Evolutionary conservation across 768 basidiomycete genomes (phyloP).

Genomic region (Royoungia palumana): DNA sequence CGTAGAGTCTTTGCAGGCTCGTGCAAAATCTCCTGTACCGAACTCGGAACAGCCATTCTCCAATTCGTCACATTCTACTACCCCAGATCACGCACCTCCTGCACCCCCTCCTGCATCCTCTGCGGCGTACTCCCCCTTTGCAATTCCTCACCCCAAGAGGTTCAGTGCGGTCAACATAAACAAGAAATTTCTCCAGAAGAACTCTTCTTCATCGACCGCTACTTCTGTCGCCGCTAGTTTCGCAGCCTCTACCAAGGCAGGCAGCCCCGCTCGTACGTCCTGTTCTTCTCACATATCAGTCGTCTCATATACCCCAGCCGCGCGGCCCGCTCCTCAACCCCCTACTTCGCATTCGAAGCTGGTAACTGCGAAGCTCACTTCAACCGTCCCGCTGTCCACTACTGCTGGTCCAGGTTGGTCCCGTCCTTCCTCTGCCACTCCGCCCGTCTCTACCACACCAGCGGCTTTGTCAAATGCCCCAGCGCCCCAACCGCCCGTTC

Average conservation of each 20-base stretch:
- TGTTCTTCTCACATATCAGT: background rate
- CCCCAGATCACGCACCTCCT: conserved; percentile 15
- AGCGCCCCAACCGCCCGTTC: conserved; percentile 44
- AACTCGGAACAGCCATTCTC: background rate
- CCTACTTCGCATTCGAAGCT: conserved; percentile 70
- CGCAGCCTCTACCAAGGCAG: conserved; percentile 43
- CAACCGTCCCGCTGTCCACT: conserved; percentile 53
- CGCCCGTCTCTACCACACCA: conserved; percentile 53
- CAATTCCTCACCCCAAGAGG: conserved; percentile 66
- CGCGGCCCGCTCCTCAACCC: conserved; percentile 54
- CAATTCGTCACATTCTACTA: background rate
- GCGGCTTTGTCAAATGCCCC: conserved; percentile 42
- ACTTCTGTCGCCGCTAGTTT: conserved; percentile 43
- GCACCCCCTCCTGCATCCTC: background rate
- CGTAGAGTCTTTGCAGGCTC: conserved; percentile 4
- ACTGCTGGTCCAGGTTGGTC: conserved; percentile 72
- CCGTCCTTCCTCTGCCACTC: conserved; percentile 69
- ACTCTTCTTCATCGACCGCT: conserved; percentile 54
- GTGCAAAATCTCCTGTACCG: conserved; percentile 18
- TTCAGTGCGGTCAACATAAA: conserved; percentile 91
- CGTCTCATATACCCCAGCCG: conserved; percentile 34
- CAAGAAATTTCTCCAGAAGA: conserved; percentile 96
- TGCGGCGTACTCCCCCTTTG: conserved; percentile 20
- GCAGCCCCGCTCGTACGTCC: conserved; percentile 51
- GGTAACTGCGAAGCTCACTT: conserved; percentile 84